phyloP scores from a whole-genome alignment of 257 asterid species.

The Nicotiana paniculata region DNA sequence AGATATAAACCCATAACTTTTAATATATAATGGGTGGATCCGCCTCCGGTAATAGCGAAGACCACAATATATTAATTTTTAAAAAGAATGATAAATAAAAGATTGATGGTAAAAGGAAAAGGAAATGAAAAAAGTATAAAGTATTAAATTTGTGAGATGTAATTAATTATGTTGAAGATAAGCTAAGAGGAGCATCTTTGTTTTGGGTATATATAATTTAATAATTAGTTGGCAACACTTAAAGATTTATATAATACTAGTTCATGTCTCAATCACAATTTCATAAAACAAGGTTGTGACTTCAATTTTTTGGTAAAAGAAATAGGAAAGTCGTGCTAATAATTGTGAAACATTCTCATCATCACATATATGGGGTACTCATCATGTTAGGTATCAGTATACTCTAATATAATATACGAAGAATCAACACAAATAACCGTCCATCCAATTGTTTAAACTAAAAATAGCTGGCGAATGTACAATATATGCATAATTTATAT shows the following conservation, averaged over 20 bases:
- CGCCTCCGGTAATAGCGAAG: too few species aligned
- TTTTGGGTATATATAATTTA: background rate
- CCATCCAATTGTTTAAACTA: too few species aligned
- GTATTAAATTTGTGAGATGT: background rate
- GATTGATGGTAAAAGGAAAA: background rate
- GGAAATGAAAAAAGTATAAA: background rate
- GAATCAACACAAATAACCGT: too few species aligned
- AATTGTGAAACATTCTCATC: background rate
- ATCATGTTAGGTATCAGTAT: background rate
- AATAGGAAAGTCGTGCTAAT: background rate
- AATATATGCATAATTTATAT: too few species aligned
- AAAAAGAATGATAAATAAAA: too few species aligned
- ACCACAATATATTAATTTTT: background rate
- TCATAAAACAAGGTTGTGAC: background rate
- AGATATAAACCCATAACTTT: too few species aligned
- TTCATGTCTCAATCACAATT: background rate
- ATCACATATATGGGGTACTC: background rate
- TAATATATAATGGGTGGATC: too few species aligned
- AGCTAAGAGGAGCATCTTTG: background rate
- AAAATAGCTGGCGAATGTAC: too few species aligned
- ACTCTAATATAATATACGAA: background rate
- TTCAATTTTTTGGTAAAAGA: background rate
- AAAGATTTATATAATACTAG: background rate
- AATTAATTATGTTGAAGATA: slow-evolving; percentile 6
- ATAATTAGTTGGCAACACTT: background rate